Conservation (phyloP, 73 alveolate species). For the Vitrella brassicaformis region DNA sequence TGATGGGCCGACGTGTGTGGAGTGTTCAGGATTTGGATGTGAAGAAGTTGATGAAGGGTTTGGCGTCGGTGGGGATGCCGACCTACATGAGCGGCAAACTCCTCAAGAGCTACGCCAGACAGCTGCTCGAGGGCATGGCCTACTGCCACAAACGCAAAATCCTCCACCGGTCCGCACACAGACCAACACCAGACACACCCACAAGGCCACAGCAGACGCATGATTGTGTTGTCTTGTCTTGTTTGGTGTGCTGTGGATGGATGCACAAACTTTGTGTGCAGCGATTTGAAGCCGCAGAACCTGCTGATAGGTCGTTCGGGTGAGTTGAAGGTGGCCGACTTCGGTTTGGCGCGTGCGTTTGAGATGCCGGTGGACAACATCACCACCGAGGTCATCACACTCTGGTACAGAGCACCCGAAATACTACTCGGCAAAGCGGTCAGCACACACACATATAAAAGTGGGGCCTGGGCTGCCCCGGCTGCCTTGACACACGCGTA, state of each 20-base stretch:
- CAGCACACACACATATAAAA: no score
- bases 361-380: slow-evolving; percentile 44
- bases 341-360: slow-evolving; percentile 65
- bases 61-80: background rate
- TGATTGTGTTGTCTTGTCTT: background rate
- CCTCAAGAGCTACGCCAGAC: background rate
- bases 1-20: no score
- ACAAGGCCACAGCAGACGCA: background rate
- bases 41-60: no score
- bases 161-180: slow-evolving; percentile 22
- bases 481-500: background rate
- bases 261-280: background rate
- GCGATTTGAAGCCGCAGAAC: slow-evolving; percentile 45
- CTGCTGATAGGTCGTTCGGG: slow-evolving; percentile 34
- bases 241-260: background rate
- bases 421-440: slow-evolving; percentile 62
- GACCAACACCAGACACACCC: background rate
- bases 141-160: slow-evolving; percentile 15
- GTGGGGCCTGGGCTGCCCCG: slow-evolving; percentile 29
- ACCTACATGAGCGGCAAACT: no score
- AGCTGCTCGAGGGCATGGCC: slow-evolving; percentile 13
- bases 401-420: slow-evolving; percentile 76
- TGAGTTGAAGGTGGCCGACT: slow-evolving; percentile 60
- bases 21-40: slow-evolving; percentile 67
- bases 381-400: slow-evolving; percentile 62